Evolutionary conservation across 164 flowering plant species (phyloP), one percentile per base, ranked within the genome.

Genomic region (Paratinospora sagittata): DNA sequence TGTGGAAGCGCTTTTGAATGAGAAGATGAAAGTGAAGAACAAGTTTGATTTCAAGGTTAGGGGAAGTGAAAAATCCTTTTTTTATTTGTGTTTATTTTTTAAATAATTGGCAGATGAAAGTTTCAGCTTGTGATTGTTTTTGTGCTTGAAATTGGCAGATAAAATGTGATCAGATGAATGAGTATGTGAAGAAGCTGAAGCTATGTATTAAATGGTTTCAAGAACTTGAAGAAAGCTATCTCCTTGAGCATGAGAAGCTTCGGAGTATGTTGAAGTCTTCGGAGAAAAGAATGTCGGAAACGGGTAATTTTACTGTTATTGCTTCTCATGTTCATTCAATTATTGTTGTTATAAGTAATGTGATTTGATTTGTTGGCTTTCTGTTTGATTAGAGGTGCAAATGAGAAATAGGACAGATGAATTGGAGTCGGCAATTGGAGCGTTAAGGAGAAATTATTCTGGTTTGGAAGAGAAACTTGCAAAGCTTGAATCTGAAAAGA

Each of bases 41-140:
- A 95, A 86, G 77, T 94, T 80, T 62, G 87, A 87, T 79, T 76
- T 79, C 74, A 95, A 92, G 94, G 97, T 92, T 3, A 26, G 68
- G 73, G 11, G 10, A 3, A 14, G 24, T 16, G 17, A 3, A n/a
- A 17, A 45, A 47, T 26, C 41, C 13, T 27, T 55, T n/a, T n/a
- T n/a, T n/a, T 71, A 63, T 65, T 21, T 37, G 47, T 7, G 27
- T 49, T 55, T 36, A 19, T 1, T 67, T 65, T 43, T 64, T 76
- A n/a, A n/a, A 47, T 70, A 14, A 11, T n/a, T 24, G 19, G 6
- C n/a, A n/a, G n/a, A n/a, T n/a, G n/a, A n/a, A 30, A 13, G 41
- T 47, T 27, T 47, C 24, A 5, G 34, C 58, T 17, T 36, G 27
- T 70, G 58, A 52, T 39, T 60, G 36, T 12, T 41, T n/a, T n/a